Conservation (phyloP, 2,329 filamentous ascomycete species). For the Neocatenulostroma microsporum region DNA sequence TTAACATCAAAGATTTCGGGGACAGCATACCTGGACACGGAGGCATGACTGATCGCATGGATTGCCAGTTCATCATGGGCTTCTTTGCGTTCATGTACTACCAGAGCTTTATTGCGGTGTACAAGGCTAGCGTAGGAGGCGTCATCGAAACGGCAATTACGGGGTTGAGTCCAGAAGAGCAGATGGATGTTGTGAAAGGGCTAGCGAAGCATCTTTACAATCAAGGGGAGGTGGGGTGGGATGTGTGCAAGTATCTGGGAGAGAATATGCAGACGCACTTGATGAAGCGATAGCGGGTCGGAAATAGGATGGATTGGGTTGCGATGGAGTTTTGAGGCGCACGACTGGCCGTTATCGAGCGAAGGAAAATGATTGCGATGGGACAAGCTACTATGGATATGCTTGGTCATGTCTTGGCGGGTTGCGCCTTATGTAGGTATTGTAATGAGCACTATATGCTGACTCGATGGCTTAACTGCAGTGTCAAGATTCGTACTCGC, state of each 20-base stretch:
- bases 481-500: no score
- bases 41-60: conserved; percentile 98
- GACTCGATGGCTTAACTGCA: no score
- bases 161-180: conserved; percentile 78
- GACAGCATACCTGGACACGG: conserved; percentile 96
- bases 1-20: conserved; percentile 99
- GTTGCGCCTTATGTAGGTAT: no score
- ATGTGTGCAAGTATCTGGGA: conserved; percentile 37
- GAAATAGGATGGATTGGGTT: neutral
- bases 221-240: conserved; percentile 50
- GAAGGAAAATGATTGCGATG: no score
- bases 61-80: conserved; percentile 99
- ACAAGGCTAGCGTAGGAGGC: conserved; percentile 75
- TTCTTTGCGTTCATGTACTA: conserved; percentile 99
- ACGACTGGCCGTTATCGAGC: neutral
- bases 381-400: no score
- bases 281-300: conserved; percentile 4
- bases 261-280: conserved; percentile 19
- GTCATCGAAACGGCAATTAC: conserved; percentile 89
- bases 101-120: conserved; percentile 82
- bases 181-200: conserved; percentile 68
- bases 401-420: no score
- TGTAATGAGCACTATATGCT: no score
- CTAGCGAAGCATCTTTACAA: conserved; percentile 57
- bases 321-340: neutral